Conservation (phyloP, 2,329 filamentous ascomycete species). For the Pseudocercospora eumusae region DNA sequence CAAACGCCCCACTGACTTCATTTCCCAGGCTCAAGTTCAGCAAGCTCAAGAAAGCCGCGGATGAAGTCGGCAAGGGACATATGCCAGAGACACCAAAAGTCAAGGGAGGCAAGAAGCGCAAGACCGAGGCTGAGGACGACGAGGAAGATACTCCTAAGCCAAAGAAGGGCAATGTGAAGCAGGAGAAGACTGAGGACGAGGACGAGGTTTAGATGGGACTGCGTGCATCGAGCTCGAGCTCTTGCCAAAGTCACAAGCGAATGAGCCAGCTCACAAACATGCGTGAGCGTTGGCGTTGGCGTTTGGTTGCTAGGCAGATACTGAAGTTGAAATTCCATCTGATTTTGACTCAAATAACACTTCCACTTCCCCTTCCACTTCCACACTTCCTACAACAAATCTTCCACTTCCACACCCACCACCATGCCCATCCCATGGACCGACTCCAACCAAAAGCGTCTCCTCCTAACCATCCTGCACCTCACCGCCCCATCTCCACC, state of each 20-base stretch:
- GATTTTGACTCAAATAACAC: not conserved
- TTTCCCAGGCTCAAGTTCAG: constrained; percentile 9
- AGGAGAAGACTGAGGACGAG: constrained; percentile 4
- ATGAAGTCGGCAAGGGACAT: constrained; percentile 3
- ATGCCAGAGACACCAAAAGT: constrained; percentile 5
- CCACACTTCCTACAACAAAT: not conserved
- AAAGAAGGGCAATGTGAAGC: constrained; percentile 3
- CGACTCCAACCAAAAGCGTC: constrained; percentile 20
- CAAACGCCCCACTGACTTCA: not conserved
- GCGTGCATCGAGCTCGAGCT: not conserved
- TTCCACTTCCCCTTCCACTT: not conserved
- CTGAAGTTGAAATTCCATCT: not conserved
- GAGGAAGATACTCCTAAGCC: too few species aligned
- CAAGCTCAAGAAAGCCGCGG: constrained; percentile 18
- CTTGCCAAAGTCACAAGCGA: not conserved
- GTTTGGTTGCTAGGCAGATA: not conserved
- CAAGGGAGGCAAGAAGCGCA: constrained; percentile 13
- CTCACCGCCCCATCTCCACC: constrained; percentile 13
- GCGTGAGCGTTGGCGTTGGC: not conserved
- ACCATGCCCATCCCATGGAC: constrained; percentile 19
- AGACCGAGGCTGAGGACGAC: constrained; percentile 2
- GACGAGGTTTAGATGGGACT: constrained; percentile 1
- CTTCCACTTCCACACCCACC: not conserved
- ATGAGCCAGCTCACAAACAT: not conserved
- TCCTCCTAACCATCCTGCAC: constrained; percentile 20